A percentile compares a stretch with the other conserved stretches of the same genome.
phyloP scores from a whole-genome alignment of 2,329 filamentous ascomycete genomes.

The Xylaria sp. region DNA sequence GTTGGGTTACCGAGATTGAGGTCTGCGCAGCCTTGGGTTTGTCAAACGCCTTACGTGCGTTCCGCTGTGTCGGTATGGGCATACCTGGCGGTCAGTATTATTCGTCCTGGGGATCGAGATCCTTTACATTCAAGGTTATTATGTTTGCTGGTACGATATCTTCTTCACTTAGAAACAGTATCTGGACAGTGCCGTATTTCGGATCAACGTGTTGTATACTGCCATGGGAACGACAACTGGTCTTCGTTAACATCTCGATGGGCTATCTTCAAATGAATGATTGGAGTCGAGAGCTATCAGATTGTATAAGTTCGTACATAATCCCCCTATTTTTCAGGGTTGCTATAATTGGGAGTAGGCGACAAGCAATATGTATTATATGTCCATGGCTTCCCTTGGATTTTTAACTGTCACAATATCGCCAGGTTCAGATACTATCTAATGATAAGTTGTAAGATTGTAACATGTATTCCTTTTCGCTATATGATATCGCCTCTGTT shows the following conservation, averaged over 20 bases:
- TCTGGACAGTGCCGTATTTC: too few relatives aligned
- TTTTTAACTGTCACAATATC: too few relatives aligned
- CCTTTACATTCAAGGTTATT: background rate
- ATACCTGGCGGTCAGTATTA: background rate
- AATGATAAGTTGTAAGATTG: background rate
- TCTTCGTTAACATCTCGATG: too few relatives aligned
- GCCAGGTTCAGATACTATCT: background rate
- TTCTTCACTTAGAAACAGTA: background rate
- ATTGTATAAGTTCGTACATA: background rate
- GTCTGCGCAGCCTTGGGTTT: background rate
- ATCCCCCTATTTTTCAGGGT: background rate
- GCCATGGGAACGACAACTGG: too few relatives aligned
- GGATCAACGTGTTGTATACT: too few relatives aligned
- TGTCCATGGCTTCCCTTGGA: too few relatives aligned
- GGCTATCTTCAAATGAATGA: too few relatives aligned
- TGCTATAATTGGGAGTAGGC: background rate
- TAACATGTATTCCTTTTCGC: background rate
- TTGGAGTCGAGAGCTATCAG: too few relatives aligned
- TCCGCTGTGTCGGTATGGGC: background rate
- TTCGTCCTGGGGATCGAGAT: background rate
- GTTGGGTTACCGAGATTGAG: background rate
- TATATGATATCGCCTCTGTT: background rate
- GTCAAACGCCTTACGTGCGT: conserved; percentile 3
- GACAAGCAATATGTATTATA: background rate
- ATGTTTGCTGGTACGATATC: conserved; percentile 3